Evolutionary conservation across 2,329 filamentous ascomycete genomes (phyloP), one percentile per base, ranked within the genome.

Genomic region (Paramyrothecium sp.): DNA sequence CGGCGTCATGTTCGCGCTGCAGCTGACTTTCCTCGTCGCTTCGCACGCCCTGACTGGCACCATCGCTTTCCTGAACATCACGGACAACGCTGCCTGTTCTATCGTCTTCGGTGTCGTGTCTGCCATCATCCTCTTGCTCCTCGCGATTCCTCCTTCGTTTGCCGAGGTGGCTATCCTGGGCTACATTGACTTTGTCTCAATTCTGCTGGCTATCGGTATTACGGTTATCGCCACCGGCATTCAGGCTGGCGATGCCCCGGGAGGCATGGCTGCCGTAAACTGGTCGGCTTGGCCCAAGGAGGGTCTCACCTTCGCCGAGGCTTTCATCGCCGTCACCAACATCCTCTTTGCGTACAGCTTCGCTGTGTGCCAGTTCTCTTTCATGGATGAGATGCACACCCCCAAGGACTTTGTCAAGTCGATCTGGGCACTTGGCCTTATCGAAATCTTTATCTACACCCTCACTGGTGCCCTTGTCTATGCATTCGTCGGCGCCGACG

Each of bases 1-100:
- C 53, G 84, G 83, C 19, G 67, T 75, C 53, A 82, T 78, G 46
- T 83, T 86, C 62, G 71, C 80, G 16, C 67, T 88, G 21, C 82
- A 88, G 69, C 74, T 89, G n/a, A 69, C 87, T 48, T 88, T 89
- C 72, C 80, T 87, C 66, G 84, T 86, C 74, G 83, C 80, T n/a
- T 86, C 84, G 22, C 87, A 90, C 69, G 73, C 87, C 38, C 73
- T 89, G 55, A 87, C 84, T 0, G 88, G 88, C 64, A 78, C 78
- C 23, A 84, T 88, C 61, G 85, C 85, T 61, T 80, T 88, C 71
- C 86, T 85, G 62, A 81, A 78, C 22, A 72, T 89, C 55, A 86
- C 84, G 2, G 69, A 80, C 2, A 78, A 86, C 63, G 79, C 63
- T 47, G 58, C 65, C 3, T 75, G 73, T 65, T 69, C 69, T 49